A percentile compares a stretch with the other conserved stretches of the same genome.
Conservation (phyloP, 257 asterid species). For the Scutellaria galericulata region DNA sequence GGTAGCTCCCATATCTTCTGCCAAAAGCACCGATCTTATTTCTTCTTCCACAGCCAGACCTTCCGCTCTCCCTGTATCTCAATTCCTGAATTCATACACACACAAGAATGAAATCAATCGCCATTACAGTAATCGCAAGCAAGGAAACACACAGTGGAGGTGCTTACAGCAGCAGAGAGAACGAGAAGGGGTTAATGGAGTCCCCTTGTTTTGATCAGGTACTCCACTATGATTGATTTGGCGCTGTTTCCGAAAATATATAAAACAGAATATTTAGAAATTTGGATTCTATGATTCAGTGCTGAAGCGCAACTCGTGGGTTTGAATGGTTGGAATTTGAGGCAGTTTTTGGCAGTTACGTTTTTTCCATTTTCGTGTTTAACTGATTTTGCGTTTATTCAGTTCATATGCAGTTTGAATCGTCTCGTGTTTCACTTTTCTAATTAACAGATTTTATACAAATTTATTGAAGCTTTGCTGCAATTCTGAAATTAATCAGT, state of each 20-base stretch:
- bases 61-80: constrained; percentile 22
- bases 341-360: too few species aligned
- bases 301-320: neutral
- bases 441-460: too few species aligned
- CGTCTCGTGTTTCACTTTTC: too few species aligned
- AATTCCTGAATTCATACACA: constrained; percentile 23
- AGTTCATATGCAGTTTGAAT: too few species aligned
- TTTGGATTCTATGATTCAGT: neutral
- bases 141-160: neutral
- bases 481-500: too few species aligned
- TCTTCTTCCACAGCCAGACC: constrained; percentile 34
- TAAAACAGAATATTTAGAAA: neutral
- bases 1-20: constrained; percentile 40
- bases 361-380: too few species aligned
- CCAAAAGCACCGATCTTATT: constrained; percentile 34
- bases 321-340: neutral
- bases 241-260: constrained; percentile 16
- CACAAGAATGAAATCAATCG: constrained; percentile 15
- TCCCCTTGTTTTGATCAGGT: neutral
- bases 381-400: too few species aligned
- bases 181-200: constrained; percentile 4
- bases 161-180: constrained; percentile 19
- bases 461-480: too few species aligned
- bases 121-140: neutral
- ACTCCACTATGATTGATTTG: neutral